Percentiles rank a stretch among this genome's conserved stretches.
Evolutionary conservation across 208 protist species (phyloP).

Genomic region (Trypanosoma melophagium): DNA sequence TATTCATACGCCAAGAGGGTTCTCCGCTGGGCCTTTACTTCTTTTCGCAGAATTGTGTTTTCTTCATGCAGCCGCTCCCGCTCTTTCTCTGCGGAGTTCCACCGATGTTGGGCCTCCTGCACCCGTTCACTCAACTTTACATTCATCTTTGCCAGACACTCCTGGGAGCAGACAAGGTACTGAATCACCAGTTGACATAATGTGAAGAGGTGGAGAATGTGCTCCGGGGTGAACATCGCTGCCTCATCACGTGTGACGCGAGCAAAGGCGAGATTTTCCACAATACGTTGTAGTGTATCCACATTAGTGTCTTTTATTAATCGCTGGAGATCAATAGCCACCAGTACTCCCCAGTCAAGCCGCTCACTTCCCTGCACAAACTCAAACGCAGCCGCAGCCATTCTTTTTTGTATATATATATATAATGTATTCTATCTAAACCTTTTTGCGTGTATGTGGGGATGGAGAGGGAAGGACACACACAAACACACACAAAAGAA

Average conservation of each 20-base stretch:
- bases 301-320: slow-evolving; percentile 83
- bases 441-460: neutral
- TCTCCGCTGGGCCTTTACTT: slow-evolving; percentile 81
- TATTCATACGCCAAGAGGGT: slow-evolving; percentile 86
- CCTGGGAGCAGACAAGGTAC: slow-evolving; percentile 89
- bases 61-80: slow-evolving; percentile 54
- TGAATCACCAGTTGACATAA: slow-evolving; percentile 86
- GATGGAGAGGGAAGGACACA: neutral
- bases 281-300: slow-evolving; percentile 83
- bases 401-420: slow-evolving; percentile 13
- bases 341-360: slow-evolving; percentile 88
- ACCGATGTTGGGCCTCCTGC: slow-evolving; percentile 42
- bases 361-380: slow-evolving; percentile 85
- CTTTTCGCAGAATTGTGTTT: slow-evolving; percentile 63
- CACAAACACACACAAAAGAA: neutral
- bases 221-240: slow-evolving; percentile 79
- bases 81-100: slow-evolving; percentile 34
- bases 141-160: slow-evolving; percentile 84
- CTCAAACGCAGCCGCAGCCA: slow-evolving; percentile 48
- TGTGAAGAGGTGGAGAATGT: slow-evolving; percentile 84
- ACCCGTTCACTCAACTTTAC: slow-evolving; percentile 61
- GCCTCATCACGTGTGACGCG: slow-evolving; percentile 85
- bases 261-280: slow-evolving; percentile 89
- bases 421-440: slow-evolving; percentile 1
- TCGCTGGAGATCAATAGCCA: slow-evolving; percentile 80